Base-by-base conservation (phyloP, 2,329 filamentous ascomycete species). In the Colletotrichum endophyticum region DNA sequence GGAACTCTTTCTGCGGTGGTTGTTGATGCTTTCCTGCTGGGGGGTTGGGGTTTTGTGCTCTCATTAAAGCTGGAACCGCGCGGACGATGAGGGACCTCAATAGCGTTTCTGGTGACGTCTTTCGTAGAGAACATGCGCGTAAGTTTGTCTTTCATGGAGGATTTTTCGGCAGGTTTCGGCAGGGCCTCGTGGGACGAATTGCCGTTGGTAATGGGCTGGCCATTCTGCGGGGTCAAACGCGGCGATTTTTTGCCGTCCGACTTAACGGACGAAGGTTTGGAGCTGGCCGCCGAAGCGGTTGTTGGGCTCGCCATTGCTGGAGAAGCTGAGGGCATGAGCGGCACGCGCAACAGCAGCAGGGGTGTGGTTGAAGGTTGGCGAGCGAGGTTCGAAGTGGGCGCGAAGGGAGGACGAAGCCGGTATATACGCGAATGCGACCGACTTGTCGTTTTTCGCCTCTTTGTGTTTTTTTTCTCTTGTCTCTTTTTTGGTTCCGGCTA, bases 121-220 rank as follows among this genome's bases (percentile, higher is more conserved):
- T 90, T 92, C 78, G 87, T 89, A 70, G 89, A 92, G 84, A 93
- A 93, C 89, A 93, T 93, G 86, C 92, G 90, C 56, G 91, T 91
- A 73, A 93, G 83, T 63, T 91, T 90, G 81, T 92, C 91, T 82
- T 93, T 93, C 84, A 93, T 91, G 16, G 91, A 92, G 4, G 89
- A 83, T 82, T 91, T 92, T 80, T 92, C 91, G 73, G 85, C 80
- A n/a, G 80, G 77, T 77, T 80, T 79, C 72, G 83, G 81, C 70
- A 82, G 78, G 71, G 80, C 80, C 39, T 87, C 86, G 63, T 81
- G 72, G 77, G 67, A 74, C 73, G 75, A 34, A 63, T 77, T 72
- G 69, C 79, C 80, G 32, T 78, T 79, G 44, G 78, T 76, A 27
- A 73, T 70, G 70, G 78, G 72, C 15, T 79, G 77, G 39, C 84